These are phyloP conservation scores for Malania oleifera DNA, from an alignment of 164 flowering plant species.

Conservation along the genomic window DNA sequence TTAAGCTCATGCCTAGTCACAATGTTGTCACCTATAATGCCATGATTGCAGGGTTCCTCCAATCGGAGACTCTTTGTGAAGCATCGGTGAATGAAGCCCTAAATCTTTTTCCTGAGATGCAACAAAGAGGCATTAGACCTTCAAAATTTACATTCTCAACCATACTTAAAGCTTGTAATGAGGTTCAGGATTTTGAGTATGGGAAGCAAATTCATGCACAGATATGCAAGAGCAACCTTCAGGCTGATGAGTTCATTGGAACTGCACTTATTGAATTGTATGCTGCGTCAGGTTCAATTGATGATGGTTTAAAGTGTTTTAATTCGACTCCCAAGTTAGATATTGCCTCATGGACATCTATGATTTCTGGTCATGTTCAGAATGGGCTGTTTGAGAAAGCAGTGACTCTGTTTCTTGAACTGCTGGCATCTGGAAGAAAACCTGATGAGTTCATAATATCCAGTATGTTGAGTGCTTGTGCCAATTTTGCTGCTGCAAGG, in stretches of 20 bases:
- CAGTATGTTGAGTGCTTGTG: constrained; percentile 45
- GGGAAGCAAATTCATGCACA: constrained; percentile 67
- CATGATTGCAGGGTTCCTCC: constrained; percentile 49
- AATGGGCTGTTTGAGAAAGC: constrained; percentile 44
- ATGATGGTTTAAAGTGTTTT: constrained; percentile 45
- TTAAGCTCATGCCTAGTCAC: constrained; percentile 29
- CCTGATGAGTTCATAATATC: constrained; percentile 51
- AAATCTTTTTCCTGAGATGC: constrained; percentile 41
- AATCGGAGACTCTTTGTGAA: constrained; percentile 15
- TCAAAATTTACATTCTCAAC: constrained; percentile 50
- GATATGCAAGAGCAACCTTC: constrained; percentile 38
- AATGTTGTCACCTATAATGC: constrained; percentile 60
- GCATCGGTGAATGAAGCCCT: constrained; percentile 31
- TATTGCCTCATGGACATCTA: constrained; percentile 51
- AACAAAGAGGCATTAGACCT: constrained; percentile 36
- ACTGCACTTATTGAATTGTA: constrained; percentile 53
- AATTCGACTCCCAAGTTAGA: constrained; percentile 35
- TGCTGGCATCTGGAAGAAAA: constrained; percentile 29
- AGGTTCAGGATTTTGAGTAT: constrained; percentile 25
- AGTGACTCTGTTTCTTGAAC: constrained; percentile 27
- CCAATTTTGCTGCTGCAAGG: constrained; percentile 37
- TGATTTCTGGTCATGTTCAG: constrained; percentile 40
- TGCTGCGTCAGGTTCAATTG: constrained; percentile 29
- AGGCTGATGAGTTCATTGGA: constrained; percentile 49
- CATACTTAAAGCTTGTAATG: constrained; percentile 44